Evolutionary conservation across 169 alveolate species (phyloP).

Genomic region (Plasmodium cynomolgi): DNA sequence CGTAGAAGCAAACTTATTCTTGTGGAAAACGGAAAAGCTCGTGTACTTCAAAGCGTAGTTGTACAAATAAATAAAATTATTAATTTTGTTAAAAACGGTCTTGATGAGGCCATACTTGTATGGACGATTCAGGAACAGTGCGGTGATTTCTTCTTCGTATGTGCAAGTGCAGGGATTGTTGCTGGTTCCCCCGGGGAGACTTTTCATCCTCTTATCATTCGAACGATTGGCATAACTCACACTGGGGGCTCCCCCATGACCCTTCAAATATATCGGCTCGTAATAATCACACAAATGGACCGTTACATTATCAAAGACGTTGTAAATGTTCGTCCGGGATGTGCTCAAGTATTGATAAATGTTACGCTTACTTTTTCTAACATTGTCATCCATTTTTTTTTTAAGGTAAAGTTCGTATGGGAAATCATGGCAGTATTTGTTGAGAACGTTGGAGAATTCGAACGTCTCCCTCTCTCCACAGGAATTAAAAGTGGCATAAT

Average conservation of each 20-base stretch:
- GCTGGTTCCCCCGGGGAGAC: not conserved
- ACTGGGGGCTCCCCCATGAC: not conserved
- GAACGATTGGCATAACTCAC: not conserved
- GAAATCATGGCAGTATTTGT: conserved; percentile 68
- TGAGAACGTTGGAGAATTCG: conserved; percentile 24
- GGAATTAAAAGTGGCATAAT: conserved; percentile 51
- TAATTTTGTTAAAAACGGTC: conserved; percentile 65
- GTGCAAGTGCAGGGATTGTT: conserved; percentile 17
- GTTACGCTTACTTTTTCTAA: conserved; percentile 64
- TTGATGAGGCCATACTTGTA: conserved; percentile 37
- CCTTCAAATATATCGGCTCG: conserved; percentile 49
- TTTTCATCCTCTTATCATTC: not conserved
- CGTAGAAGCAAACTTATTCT: conserved; percentile 52
- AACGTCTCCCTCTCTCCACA: conserved; percentile 25
- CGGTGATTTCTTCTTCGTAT: conserved; percentile 67
- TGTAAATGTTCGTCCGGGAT: conserved; percentile 15
- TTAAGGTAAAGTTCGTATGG: conserved; percentile 53
- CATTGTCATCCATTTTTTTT: conserved; percentile 64
- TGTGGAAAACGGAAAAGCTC: conserved; percentile 69
- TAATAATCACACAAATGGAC: conserved; percentile 59
- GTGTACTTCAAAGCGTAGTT: conserved; percentile 66
- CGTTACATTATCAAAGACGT: conserved; percentile 48
- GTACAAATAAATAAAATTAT: conserved; percentile 68
- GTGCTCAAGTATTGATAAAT: conserved; percentile 49
- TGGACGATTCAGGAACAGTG: conserved; percentile 35